phyloP scores from a whole-genome alignment of 768 basidiomycete genomes.

The Harrya chromipes region DNA sequence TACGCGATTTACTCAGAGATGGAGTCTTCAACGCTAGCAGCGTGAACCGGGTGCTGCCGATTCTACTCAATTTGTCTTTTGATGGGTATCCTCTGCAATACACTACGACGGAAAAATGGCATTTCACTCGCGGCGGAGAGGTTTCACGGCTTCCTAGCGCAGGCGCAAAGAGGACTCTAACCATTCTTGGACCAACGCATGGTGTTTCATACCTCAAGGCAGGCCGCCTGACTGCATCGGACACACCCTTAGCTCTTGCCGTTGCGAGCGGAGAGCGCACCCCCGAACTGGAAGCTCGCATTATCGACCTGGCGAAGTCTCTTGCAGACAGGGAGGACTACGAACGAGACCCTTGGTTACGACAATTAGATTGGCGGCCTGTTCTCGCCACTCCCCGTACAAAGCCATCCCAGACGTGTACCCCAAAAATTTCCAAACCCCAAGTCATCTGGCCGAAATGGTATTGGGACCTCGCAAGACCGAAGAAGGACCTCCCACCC shows the following conservation, averaged over 20 bases:
- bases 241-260: conserved; percentile 43
- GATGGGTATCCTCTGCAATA: conserved; percentile 60
- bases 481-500: conserved; percentile 60
- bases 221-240: conserved; percentile 40
- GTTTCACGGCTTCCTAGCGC: conserved; percentile 43
- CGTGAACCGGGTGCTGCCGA: conserved; percentile 55
- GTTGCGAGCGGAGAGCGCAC: conserved; percentile 45
- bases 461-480: conserved; percentile 89
- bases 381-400: conserved; percentile 14
- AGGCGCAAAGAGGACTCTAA: conserved; percentile 39
- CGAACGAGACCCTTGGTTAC: conserved; percentile 51
- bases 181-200: conserved; percentile 46
- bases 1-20: conserved; percentile 42
- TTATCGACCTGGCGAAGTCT: conserved; percentile 42
- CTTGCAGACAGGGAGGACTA: conserved; percentile 24
- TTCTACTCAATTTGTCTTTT: conserved; percentile 61
- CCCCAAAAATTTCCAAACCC: conserved; percentile 31
- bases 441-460: conserved; percentile 88
- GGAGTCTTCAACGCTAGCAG: conserved; percentile 39
- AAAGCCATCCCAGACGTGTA: not conserved
- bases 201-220: conserved; percentile 43
- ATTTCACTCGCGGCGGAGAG: conserved; percentile 40
- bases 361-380: conserved; percentile 66
- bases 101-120: conserved; percentile 62
- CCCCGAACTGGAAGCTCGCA: conserved; percentile 29